Percentiles rank a stretch among this genome's conserved stretches.
Conservation (phyloP, 2,329 filamentous ascomycete genomes). For the Rhytidhysteron rufulum region DNA sequence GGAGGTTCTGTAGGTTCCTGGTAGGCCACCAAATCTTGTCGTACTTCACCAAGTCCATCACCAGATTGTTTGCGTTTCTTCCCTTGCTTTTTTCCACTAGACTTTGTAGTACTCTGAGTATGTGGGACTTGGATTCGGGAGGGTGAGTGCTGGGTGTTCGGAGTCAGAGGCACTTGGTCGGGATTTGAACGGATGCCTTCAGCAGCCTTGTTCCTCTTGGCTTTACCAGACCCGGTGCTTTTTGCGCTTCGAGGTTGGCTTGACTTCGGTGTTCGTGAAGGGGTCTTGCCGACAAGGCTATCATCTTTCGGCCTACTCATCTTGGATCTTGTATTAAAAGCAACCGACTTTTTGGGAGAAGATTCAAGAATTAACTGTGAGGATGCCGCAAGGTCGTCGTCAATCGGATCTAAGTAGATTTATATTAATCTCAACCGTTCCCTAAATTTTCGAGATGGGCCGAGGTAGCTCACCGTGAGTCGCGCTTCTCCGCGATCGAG, state of each 20-base stretch:
- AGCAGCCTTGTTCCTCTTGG: not conserved
- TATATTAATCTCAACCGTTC: not conserved
- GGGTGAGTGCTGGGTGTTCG: not conserved
- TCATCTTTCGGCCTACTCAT: not conserved
- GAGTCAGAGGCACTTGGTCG: not conserved
- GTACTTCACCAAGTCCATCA: no score
- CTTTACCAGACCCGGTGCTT: not conserved
- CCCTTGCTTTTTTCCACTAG: not conserved
- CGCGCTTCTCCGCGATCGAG: no score
- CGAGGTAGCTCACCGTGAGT: not conserved
- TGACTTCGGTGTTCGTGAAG: not conserved
- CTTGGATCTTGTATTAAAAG: not conserved
- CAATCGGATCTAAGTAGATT: not conserved
- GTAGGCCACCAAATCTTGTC: not conserved
- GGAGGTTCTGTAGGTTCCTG: not conserved
- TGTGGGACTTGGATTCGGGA: not conserved
- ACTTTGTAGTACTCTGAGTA: not conserved
- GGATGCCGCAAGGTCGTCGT: conserved; percentile 9
- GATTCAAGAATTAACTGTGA: conserved; percentile 2
- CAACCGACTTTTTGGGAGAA: not conserved
- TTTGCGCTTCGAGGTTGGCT: no score
- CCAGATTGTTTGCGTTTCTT: not conserved
- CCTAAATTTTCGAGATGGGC: not conserved
- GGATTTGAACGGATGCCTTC: not conserved
- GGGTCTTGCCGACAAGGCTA: not conserved